Evolutionary conservation across 345 rosid species (phyloP), one percentile per base, ranked within the genome.

Genomic region (Salix suchowensis): DNA sequence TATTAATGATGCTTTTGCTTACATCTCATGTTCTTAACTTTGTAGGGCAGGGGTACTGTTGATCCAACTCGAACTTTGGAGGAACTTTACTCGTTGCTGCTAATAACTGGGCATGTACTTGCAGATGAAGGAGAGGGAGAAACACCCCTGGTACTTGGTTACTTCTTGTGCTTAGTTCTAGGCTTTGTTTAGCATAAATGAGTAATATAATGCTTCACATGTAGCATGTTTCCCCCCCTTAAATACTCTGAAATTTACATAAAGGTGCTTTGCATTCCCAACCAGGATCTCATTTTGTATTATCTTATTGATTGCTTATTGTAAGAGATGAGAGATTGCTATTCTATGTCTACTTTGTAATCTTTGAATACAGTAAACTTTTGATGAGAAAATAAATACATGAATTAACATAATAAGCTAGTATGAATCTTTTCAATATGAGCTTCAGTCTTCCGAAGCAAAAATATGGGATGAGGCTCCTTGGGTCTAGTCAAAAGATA

Each of bases 51-150:
- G 86, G 93, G 96, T 86, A 79, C 84, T 81, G 85, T 78, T 74
- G 98, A 93, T 84, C 94, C 83, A 44, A 96, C 92, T 23, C 91
- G 86, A 83, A 91, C 89, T 78, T 78, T 96, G 88, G 99, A 96
- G 82, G 99, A 96, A 86, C 87, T 92, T 68, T 96, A 91, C 85
- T 93, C 97, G 19, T 85, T 96, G 83, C 82, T 93, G 83, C 79
- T 96, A 64, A 88, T 96, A 83, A 86, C 84, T 44, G 99, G 99
- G 76, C 98, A 96, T 85, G 90, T 96, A 73, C 93, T 96, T 85
- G 98, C 96, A 62, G 99, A 96, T 86, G 99, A 96, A 87, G 97
- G 98, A 76, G 98, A 96, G 78, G 98, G 99, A 76, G 99, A 96
- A 86, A 96, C 98, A 10, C 98, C 99, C 71, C 71, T 96, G 98